phyloP scores from a whole-genome alignment of 2,329 filamentous ascomycete species.

The Amylocarpus encephaloides region DNA sequence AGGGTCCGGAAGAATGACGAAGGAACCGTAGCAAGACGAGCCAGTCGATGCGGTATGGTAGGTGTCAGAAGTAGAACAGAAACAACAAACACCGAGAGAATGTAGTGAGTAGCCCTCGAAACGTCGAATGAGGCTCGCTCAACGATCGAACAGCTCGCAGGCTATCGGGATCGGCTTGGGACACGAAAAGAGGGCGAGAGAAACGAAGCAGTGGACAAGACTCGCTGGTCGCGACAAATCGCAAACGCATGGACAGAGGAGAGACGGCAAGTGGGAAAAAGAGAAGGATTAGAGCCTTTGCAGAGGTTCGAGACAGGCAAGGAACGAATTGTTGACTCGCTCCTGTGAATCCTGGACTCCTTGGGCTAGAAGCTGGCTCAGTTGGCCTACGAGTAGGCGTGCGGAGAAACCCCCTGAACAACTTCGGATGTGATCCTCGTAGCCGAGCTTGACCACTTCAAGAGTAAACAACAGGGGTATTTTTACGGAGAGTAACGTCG shows the following conservation, averaged over 20 bases:
- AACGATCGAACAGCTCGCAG: conserved; percentile 5
- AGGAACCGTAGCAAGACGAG: conserved; percentile 2
- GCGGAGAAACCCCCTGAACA: no score
- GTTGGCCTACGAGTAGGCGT: no score
- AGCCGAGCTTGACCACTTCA: no score
- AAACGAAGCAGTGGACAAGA: conserved; percentile 11
- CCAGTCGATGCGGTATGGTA: conserved; percentile 12
- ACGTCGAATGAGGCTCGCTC: conserved; percentile 17
- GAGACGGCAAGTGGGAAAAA: not conserved
- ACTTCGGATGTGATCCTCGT: no score
- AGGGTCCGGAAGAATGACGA: not conserved
- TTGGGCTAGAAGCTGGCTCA: no score
- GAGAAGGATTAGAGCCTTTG: not conserved
- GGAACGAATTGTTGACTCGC: no score
- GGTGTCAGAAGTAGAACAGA: conserved; percentile 11
- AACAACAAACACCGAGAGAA: conserved; percentile 23
- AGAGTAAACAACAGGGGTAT: no score
- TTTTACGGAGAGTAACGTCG: no score
- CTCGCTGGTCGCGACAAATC: conserved; percentile 6
- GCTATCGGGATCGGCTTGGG: conserved; percentile 4
- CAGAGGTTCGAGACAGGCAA: no score
- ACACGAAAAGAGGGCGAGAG: conserved; percentile 10
- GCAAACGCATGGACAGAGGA: conserved; percentile 1
- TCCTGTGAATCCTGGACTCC: no score
- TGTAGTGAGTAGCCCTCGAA: conserved; percentile 21